These are phyloP conservation scores for Naganishia albida DNA, from an alignment of 1,284 basidiomycete genomes.

Conservation along the genomic window DNA sequence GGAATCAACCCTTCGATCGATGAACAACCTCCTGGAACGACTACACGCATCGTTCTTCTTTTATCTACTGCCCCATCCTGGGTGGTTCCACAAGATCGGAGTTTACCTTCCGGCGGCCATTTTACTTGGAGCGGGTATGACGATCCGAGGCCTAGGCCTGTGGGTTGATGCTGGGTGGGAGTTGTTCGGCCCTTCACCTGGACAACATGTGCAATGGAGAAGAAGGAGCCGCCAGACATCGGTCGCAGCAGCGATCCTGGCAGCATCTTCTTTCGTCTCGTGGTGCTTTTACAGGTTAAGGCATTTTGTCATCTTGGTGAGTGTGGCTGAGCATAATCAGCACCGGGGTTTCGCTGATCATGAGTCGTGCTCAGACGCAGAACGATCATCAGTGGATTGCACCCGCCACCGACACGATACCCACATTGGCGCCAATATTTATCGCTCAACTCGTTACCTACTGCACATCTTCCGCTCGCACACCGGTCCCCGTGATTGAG, in stretches of 20 bases:
- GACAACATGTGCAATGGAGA: slow-evolving; percentile 42
- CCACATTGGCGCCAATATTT: background rate
- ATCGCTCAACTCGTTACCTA: slow-evolving; percentile 3
- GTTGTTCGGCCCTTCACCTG: slow-evolving; percentile 37
- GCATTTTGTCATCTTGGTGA: background rate
- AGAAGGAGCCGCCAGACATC: slow-evolving; percentile 36
- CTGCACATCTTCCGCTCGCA: background rate
- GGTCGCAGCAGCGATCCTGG: slow-evolving; percentile 4
- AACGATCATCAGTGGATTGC: slow-evolving; percentile 55
- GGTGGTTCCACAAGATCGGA: slow-evolving; percentile 83
- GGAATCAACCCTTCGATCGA: slow-evolving; percentile 81
- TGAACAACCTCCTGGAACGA: slow-evolving; percentile 88
- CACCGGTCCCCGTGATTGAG: background rate
- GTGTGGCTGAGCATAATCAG: background rate
- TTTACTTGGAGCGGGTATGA: slow-evolving; percentile 75
- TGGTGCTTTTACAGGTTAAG: slow-evolving; percentile 2
- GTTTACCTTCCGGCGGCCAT: slow-evolving; percentile 83
- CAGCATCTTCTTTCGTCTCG: slow-evolving; percentile 1
- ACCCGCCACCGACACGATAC: slow-evolving; percentile 21
- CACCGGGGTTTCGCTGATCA: background rate
- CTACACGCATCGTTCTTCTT: slow-evolving; percentile 96
- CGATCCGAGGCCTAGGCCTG: slow-evolving; percentile 71
- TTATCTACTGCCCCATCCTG: slow-evolving; percentile 75
- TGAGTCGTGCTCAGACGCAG: slow-evolving; percentile 2
- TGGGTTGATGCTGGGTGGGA: slow-evolving; percentile 70